phyloP scores from a whole-genome alignment of 306 rosid genomes.

The Vachellia collinsii region DNA sequence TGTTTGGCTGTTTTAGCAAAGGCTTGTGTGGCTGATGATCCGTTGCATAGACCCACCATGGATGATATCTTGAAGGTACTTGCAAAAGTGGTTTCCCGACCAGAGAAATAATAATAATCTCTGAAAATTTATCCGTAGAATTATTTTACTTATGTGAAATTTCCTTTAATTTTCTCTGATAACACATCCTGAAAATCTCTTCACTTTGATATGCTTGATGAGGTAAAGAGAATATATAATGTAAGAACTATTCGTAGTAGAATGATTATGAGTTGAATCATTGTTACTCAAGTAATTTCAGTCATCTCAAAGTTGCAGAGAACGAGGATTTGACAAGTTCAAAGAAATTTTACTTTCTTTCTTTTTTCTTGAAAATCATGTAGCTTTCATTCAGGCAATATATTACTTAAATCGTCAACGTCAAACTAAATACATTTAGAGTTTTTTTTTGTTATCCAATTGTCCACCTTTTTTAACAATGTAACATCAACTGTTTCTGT shows the following conservation, averaged over 20 bases:
- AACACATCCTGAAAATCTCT: not conserved
- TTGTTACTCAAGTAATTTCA: not conserved
- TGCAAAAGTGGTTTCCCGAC: conserved; percentile 50
- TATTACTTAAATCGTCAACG: not conserved
- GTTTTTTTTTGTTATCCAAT: not conserved
- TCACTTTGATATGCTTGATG: not conserved
- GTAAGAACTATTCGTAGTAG: not conserved
- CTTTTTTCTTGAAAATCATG: not conserved
- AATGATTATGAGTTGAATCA: not conserved
- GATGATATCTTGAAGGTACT: conserved; percentile 74
- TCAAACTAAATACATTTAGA: not conserved
- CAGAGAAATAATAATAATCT: not conserved
- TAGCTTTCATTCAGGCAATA: not conserved
- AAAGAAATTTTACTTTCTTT: not conserved
- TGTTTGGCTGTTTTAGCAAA: conserved; percentile 65
- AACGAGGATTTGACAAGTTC: not conserved
- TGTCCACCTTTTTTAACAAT: not conserved
- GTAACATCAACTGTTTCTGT: not conserved
- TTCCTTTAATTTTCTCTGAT: not conserved
- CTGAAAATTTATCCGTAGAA: not conserved
- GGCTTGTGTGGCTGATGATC: conserved; percentile 74
- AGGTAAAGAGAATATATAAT: not conserved
- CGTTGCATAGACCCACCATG: conserved; percentile 60
- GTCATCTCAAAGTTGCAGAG: not conserved
- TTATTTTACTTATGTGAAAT: conserved; percentile 18